These are phyloP conservation scores for Kalanchoe fedtschenkoi DNA, from an alignment of 164 flowering plant genomes.

Conservation along the genomic window DNA sequence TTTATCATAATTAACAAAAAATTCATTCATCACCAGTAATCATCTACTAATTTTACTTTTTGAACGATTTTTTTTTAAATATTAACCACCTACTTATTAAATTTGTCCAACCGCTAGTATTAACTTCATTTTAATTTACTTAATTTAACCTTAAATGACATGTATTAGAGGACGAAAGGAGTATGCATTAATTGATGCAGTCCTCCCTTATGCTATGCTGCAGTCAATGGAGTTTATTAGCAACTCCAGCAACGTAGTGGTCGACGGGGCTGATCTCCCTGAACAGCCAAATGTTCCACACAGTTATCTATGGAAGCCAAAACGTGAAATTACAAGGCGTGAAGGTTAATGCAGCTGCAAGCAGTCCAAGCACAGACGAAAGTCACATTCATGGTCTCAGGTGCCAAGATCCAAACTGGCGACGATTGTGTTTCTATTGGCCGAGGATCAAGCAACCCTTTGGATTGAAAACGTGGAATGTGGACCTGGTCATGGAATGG, in stretches of 20 bases:
- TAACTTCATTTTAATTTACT: too few relatives aligned
- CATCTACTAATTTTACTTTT: too few relatives aligned
- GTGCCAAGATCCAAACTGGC: constrained; percentile 36
- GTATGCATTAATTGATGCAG: too few relatives aligned
- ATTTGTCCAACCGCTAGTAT: too few relatives aligned
- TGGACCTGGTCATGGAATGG: constrained; percentile 75
- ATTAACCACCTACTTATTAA: too few relatives aligned
- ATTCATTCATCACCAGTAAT: too few relatives aligned
- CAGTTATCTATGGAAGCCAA: constrained; percentile 30
- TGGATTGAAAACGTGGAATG: constrained; percentile 39
- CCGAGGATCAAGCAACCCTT: constrained; percentile 33
- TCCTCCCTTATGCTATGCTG: constrained; percentile 3
- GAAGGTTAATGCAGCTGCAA: constrained; percentile 31
- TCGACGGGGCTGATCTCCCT: constrained; percentile 36
- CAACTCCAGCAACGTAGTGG: constrained; percentile 25
- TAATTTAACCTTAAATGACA: too few relatives aligned
- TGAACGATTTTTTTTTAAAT: too few relatives aligned
- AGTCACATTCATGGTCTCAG: constrained; percentile 38
- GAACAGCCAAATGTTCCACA: constrained; percentile 51
- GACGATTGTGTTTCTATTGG: constrained; percentile 63
- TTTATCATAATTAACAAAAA: too few relatives aligned
- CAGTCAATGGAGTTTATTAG: constrained; percentile 29
- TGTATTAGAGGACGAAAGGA: too few relatives aligned
- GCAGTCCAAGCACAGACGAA: constrained; percentile 73
- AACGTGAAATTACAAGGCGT: constrained; percentile 32